Evolutionary conservation across 176 grass and related monocot species (phyloP).

Genomic region (Luzula sylvatica): DNA sequence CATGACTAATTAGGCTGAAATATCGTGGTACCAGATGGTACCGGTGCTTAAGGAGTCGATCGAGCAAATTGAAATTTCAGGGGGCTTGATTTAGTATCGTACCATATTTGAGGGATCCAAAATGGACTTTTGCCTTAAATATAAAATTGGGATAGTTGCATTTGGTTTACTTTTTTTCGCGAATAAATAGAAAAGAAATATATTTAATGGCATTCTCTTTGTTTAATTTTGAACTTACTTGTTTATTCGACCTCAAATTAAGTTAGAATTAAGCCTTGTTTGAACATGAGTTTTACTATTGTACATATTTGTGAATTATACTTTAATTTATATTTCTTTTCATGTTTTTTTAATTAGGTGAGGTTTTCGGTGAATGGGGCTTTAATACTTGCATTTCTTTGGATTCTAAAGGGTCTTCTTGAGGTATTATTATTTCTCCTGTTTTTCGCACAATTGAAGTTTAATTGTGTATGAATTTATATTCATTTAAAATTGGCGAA

Average conservation of each 20-base stretch:
- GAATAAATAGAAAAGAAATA: too few species aligned
- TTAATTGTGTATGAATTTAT: too few species aligned
- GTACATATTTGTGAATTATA: not conserved
- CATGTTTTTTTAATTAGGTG: constrained; percentile 36
- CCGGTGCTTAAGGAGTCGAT: too few species aligned
- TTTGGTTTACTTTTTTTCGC: too few species aligned
- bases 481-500: too few species aligned
- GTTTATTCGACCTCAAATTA: not conserved
- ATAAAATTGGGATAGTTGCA: too few species aligned
- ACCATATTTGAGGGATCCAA: too few species aligned
- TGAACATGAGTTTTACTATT: not conserved
- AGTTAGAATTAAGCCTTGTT: not conserved
- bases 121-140: too few species aligned
- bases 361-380: constrained; percentile 93
- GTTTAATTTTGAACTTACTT: not conserved
- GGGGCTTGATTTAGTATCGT: too few species aligned
- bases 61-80: too few species aligned
- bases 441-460: not conserved
- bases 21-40: too few species aligned
- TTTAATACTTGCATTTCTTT: constrained; percentile 59
- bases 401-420: constrained; percentile 85
- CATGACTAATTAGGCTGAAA: too few species aligned
- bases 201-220: not conserved
- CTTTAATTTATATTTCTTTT: not conserved
- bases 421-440: constrained; percentile 43